Evolutionary conservation across 352 stramenopile species (phyloP).

Genomic region (Globisporangium viniferum): DNA sequence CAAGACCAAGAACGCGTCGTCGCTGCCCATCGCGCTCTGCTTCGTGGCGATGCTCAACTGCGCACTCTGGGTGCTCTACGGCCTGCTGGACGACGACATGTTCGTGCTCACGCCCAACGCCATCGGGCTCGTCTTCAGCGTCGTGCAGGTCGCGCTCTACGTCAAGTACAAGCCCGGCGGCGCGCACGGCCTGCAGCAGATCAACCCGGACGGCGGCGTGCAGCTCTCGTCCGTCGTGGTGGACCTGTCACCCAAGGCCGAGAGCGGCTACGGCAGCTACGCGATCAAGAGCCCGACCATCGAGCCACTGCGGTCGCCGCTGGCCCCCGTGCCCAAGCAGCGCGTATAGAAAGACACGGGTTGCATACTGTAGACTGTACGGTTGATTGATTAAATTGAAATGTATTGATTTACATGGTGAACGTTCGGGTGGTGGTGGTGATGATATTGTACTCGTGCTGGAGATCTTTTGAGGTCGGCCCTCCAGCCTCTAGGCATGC

Average conservation of each 20-base stretch:
- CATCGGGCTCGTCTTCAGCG: constrained; percentile 30
- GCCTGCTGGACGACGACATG: constrained; percentile 40
- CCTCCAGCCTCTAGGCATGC: background rate
- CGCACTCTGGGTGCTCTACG: constrained; percentile 49
- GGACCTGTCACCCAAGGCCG: background rate
- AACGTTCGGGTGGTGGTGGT: background rate
- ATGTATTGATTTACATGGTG: background rate
- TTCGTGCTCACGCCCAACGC: constrained; percentile 48
- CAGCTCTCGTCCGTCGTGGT: constrained; percentile 4
- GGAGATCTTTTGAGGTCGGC: background rate
- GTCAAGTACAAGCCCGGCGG: constrained; percentile 26
- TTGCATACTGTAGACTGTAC: no score
- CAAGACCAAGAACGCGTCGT: constrained; percentile 25
- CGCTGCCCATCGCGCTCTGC: constrained; percentile 53
- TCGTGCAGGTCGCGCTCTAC: constrained; percentile 44
- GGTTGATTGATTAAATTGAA: background rate
- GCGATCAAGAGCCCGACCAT: constrained; percentile 7
- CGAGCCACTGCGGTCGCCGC: background rate
- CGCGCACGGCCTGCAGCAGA: background rate
- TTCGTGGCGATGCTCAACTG: constrained; percentile 49
- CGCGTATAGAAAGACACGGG: background rate
- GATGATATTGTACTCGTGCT: background rate
- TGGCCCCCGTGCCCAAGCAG: background rate
- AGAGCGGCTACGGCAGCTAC: background rate
- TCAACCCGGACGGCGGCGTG: background rate